Evolutionary conservation across 306 rosid species (phyloP).

Genomic region (barrel medic (Medicago truncatula)): DNA sequence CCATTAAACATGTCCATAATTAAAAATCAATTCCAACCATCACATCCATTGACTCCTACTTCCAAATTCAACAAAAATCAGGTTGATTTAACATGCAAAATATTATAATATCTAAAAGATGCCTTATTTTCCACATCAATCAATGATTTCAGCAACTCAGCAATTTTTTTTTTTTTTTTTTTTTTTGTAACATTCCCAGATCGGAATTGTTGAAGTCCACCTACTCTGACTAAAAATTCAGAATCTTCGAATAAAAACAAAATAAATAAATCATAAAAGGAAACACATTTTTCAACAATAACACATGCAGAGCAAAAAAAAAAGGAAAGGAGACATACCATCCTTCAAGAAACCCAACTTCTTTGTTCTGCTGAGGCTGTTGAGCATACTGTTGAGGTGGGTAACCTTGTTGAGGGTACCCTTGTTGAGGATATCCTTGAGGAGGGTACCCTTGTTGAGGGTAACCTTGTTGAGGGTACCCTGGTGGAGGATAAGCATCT

Average conservation of each 20-base stretch:
- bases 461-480: slow-evolving; percentile 49
- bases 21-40: no score
- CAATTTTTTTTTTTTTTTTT: not conserved
- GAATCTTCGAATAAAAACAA: not conserved
- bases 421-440: slow-evolving; percentile 30
- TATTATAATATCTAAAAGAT: not conserved
- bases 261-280: not conserved
- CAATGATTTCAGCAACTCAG: not conserved
- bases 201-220: slow-evolving; percentile 6
- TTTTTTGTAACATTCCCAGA: not conserved
- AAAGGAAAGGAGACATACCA: slow-evolving; percentile 49
- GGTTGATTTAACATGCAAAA: not conserved
- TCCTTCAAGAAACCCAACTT: slow-evolving; percentile 59
- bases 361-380: slow-evolving; percentile 43
- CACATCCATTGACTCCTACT: not conserved
- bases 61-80: slow-evolving; percentile 9
- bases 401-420: slow-evolving; percentile 41
- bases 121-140: not conserved
- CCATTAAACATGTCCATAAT: no score
- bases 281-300: not conserved
- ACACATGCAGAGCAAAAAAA: not conserved
- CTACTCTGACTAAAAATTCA: not conserved
- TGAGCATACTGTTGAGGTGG: slow-evolving; percentile 56
- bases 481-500: slow-evolving; percentile 63
- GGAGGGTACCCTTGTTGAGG: slow-evolving; percentile 44